phyloP scores from a whole-genome alignment of 2,329 filamentous ascomycete species.

The Madurella fahalii region DNA sequence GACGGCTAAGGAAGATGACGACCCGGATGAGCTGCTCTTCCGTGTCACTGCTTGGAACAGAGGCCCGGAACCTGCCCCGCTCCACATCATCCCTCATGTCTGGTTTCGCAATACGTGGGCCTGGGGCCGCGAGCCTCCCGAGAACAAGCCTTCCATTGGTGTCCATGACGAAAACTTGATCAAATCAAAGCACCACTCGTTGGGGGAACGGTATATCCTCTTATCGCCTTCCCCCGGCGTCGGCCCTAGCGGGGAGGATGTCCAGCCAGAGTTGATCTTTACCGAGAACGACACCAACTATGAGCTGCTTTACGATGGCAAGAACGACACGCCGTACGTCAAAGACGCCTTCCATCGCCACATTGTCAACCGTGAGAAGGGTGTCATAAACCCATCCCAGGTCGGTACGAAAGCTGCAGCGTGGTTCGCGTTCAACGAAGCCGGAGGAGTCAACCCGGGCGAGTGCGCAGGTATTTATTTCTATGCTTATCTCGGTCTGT shows the following conservation, averaged over 20 bases:
- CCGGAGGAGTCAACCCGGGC: conserved; percentile 78
- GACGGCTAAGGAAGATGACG: conserved; percentile 88
- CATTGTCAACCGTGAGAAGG: conserved; percentile 77
- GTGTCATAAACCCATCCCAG: conserved; percentile 73
- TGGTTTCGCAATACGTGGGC: conserved; percentile 98
- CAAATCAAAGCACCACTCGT: conserved; percentile 71
- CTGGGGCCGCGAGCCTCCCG: conserved; percentile 75
- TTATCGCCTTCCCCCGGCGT: conserved; percentile 87
- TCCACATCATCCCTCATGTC: conserved; percentile 91
- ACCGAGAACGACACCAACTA: conserved; percentile 96
- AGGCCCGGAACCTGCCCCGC: conserved; percentile 80
- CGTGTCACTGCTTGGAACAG: conserved; percentile 95
- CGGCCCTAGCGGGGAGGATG: conserved; percentile 72
- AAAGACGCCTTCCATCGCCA: conserved; percentile 93
- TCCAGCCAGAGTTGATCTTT: conserved; percentile 81
- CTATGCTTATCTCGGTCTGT: conserved; percentile 35
- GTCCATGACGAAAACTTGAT: conserved; percentile 62
- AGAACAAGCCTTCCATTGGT: conserved; percentile 76
- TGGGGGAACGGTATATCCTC: conserved; percentile 79
- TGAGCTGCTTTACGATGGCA: conserved; percentile 67
- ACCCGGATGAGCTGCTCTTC: conserved; percentile 87
- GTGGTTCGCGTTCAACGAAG: conserved; percentile 90
- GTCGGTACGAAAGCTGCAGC: conserved; percentile 85
- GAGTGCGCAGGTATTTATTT: conserved; percentile 78
- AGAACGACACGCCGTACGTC: conserved; percentile 80